phyloP scores from a whole-genome alignment of 108 stramenopile species.

The Pseudonitzschia multistriata region DNA sequence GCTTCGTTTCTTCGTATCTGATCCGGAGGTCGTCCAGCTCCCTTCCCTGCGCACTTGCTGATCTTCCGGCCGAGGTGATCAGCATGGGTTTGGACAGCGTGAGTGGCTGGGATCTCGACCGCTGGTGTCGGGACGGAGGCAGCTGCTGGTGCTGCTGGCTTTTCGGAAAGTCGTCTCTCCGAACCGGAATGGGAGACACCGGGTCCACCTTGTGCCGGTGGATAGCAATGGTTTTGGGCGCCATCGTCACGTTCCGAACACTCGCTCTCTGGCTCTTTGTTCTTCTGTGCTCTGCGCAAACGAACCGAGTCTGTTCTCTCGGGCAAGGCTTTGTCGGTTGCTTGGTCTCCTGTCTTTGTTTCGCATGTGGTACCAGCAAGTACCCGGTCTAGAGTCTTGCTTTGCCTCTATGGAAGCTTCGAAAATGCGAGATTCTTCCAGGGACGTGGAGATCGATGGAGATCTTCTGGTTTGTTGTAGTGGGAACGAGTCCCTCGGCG shows the following conservation, averaged over 20 bases:
- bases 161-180: slow-evolving; percentile 1
- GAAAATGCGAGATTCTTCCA: too few relatives aligned
- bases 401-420: too few relatives aligned
- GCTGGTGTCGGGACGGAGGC: neutral
- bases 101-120: neutral
- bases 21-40: neutral
- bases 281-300: too few relatives aligned
- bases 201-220: slow-evolving; percentile 8
- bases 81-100: neutral
- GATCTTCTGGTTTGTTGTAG: too few relatives aligned
- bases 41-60: neutral
- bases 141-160: neutral
- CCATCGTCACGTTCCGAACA: neutral
- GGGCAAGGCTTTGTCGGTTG: too few relatives aligned
- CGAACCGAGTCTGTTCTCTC: too few relatives aligned
- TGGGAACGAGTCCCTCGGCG: too few relatives aligned
- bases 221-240: slow-evolving; percentile 15
- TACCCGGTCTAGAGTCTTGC: too few relatives aligned
- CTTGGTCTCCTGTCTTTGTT: too few relatives aligned
- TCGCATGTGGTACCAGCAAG: too few relatives aligned
- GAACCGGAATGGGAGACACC: slow-evolving; percentile 11
- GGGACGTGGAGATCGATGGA: too few relatives aligned
- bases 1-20: slow-evolving; percentile 32
- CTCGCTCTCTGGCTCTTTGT: too few relatives aligned
- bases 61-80: neutral